phyloP scores from a whole-genome alignment of 129 eudicot genomes.

The Helianthus annuus region DNA sequence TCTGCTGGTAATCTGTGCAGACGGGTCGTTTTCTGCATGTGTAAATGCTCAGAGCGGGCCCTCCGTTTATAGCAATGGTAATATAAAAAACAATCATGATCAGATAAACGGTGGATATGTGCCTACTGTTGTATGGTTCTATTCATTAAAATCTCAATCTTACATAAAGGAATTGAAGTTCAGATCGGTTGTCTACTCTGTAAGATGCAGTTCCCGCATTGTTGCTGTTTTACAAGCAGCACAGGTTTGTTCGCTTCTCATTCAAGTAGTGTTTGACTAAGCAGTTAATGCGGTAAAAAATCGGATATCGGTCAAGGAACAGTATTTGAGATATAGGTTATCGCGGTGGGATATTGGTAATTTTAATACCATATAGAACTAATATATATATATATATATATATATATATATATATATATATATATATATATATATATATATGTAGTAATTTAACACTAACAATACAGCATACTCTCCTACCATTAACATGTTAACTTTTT shows the following conservation, averaged over 20 bases:
- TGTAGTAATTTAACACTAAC: too few species aligned
- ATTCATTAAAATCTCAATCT: constrained; percentile 78
- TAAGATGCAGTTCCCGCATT: constrained; percentile 80
- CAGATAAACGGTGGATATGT: constrained; percentile 42
- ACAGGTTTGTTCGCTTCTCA: constrained; percentile 55
- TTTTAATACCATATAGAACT: too few species aligned
- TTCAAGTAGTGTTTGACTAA: neutral
- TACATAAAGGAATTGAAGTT: constrained; percentile 68
- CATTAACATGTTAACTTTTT: too few species aligned
- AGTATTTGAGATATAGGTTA: too few species aligned
- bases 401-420: too few species aligned
- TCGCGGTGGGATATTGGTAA: too few species aligned
- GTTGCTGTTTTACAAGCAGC: constrained; percentile 79
- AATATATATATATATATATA: too few species aligned
- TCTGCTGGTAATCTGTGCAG: constrained; percentile 70
- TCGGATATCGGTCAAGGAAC: too few species aligned
- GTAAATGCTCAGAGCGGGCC: constrained; percentile 43
- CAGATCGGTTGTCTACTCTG: constrained; percentile 72
- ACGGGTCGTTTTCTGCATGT: constrained; percentile 66
- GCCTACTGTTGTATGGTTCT: constrained; percentile 79
- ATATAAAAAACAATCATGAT: constrained; percentile 41
- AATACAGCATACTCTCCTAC: too few species aligned
- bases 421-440: too few species aligned
- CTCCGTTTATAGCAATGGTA: constrained; percentile 34
- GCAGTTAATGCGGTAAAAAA: too few species aligned